Evolutionary conservation across 2,329 filamentous ascomycete genomes (phyloP).

Genomic region (Aspergillus caelatus): DNA sequence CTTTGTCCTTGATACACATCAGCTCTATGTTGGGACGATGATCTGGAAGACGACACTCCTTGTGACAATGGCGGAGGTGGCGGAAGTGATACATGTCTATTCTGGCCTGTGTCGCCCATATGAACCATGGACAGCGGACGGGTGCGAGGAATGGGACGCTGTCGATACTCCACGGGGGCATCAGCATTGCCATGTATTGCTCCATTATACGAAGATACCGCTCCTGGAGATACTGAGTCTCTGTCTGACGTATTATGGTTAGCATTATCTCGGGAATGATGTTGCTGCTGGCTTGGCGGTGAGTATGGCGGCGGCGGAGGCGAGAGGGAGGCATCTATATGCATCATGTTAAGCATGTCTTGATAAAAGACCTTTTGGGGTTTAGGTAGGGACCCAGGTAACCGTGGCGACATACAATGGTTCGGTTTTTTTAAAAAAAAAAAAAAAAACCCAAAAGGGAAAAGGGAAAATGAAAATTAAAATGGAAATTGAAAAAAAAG

Average conservation of each 20-base stretch:
- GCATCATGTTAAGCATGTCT: slow-evolving; percentile 12
- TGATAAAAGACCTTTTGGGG: neutral
- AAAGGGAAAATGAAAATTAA: neutral
- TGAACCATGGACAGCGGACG: slow-evolving; percentile 39
- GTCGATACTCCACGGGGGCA: slow-evolving; percentile 26
- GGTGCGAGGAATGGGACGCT: slow-evolving; percentile 29
- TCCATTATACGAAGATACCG: slow-evolving; percentile 21
- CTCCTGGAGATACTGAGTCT: slow-evolving; percentile 22
- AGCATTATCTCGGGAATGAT: slow-evolving; percentile 19
- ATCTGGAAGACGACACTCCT: slow-evolving; percentile 31
- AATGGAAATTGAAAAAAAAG: neutral
- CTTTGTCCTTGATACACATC: slow-evolving; percentile 29
- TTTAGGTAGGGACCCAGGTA: neutral
- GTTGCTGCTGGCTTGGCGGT: slow-evolving; percentile 34
- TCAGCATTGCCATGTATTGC: slow-evolving; percentile 22
- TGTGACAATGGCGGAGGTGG: slow-evolving; percentile 41
- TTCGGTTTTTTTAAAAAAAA: neutral
- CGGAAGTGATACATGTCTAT: slow-evolving; percentile 34
- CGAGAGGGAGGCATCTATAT: slow-evolving; percentile 34
- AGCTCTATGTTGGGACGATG: slow-evolving; percentile 35
- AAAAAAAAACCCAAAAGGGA: neutral
- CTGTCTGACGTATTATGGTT: slow-evolving; percentile 15
- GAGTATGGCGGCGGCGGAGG: slow-evolving; percentile 45
- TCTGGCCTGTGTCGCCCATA: slow-evolving; percentile 27
- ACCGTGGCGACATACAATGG: neutral